Evolutionary conservation across 306 rosid genomes (phyloP), one percentile per base, ranked within the genome.

Genomic region (Corylus americana): DNA sequence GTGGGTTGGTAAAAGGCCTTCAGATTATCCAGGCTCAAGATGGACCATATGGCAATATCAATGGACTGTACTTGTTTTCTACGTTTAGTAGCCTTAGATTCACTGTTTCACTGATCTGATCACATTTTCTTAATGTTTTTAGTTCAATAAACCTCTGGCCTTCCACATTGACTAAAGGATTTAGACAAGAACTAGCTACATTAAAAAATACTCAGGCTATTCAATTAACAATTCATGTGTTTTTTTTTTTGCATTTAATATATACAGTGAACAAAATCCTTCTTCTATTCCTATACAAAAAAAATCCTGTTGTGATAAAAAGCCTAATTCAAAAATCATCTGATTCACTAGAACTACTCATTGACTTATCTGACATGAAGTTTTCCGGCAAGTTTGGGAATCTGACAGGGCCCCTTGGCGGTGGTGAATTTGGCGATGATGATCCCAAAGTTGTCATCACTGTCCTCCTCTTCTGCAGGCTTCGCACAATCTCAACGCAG

Each of bases 401-500:
- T 84, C 77, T 83, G 64, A 80, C 71, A 0, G 86, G 35, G 49
- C 50, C 54, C 76, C 86, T 71, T 47, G 80, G 31, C 62, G 70
- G 44, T 27, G 82, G 77, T 7, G 76, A 70, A 76, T 71, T 39
- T 29, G 68, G 39, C n/a, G 87, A 83, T 3, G 82, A 79, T 48
- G 77, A 81, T 64, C 81, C 86, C 61, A 31, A 54, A 79, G 31
- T 83, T 49, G 75, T 78, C 67, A 76, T 85, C 16, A 82, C 16
- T 44, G 71, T 73, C 89, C 82, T 95, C 84, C 71, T 91, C 84
- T 58, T 87, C 87, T 90, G 97, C 83, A 83, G 70, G 66, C 85
- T 87, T 64, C 96, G 83, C 4, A 97, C 84, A 72, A 93, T 93
- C 73, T 90, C 97, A 50, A 93, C 85, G 62, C 99, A 96, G 8